phyloP scores from a whole-genome alignment of 2,329 filamentous ascomycete species.

The Trichophyton equinum region DNA sequence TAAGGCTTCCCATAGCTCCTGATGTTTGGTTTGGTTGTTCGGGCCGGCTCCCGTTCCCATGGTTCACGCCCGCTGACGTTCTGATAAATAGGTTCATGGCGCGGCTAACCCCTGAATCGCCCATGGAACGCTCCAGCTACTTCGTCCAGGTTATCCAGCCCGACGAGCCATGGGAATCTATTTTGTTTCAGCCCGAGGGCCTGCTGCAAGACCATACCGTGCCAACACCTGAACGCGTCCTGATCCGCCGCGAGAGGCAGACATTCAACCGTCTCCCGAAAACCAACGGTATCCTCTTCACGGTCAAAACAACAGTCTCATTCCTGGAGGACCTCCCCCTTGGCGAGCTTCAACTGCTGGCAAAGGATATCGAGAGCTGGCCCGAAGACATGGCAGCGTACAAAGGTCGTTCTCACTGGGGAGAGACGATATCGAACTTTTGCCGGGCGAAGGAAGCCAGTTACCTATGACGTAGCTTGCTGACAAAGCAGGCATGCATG shows the following conservation, averaged over 20 bases:
- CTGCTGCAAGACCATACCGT: slow-evolving; percentile 29
- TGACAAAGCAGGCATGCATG: not conserved
- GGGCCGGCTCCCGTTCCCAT: not conserved
- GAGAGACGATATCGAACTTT: slow-evolving; percentile 26
- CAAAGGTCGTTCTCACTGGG: slow-evolving; percentile 36
- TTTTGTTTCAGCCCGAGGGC: slow-evolving; percentile 35
- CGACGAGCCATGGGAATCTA: slow-evolving; percentile 26
- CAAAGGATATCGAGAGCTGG: slow-evolving; percentile 35
- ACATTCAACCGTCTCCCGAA: slow-evolving; percentile 37
- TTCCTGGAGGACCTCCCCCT: slow-evolving; percentile 30
- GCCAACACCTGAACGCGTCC: slow-evolving; percentile 29
- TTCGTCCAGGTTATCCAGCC: slow-evolving; percentile 38
- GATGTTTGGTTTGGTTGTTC: not conserved
- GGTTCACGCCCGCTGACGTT: not conserved
- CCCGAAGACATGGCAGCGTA: slow-evolving; percentile 34
- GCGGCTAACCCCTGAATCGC: slow-evolving; percentile 31
- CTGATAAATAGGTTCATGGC: slow-evolving; percentile 31
- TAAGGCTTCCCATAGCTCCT: slow-evolving; percentile 17
- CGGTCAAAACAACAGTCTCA: slow-evolving; percentile 37
- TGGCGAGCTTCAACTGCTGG: slow-evolving; percentile 31
- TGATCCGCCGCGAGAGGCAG: slow-evolving; percentile 39
- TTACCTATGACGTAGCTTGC: slow-evolving; percentile 3
- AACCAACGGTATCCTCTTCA: slow-evolving; percentile 37
- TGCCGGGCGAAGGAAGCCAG: slow-evolving; percentile 15
- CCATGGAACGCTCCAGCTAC: slow-evolving; percentile 39